Evolutionary conservation across 2,329 filamentous ascomycete species (phyloP), one percentile per base, ranked within the genome.

Genomic region (Alternaria gaisen): DNA sequence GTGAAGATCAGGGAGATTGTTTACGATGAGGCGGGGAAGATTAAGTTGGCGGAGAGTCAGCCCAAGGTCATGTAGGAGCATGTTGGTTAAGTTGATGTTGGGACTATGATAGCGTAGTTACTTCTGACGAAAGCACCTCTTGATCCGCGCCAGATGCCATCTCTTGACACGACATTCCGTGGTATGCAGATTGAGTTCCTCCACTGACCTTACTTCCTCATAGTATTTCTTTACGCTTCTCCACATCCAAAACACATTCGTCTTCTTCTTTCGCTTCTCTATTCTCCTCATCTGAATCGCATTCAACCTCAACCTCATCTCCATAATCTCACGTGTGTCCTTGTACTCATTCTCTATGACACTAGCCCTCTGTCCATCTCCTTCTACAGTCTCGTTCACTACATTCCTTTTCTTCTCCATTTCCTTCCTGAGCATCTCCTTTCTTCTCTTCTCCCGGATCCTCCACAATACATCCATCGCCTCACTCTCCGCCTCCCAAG

Each of bases 1-100:
- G 90, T 93, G 40, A 92, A 93, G 84, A 87, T 90, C 60, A 85
- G 86, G 80, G 91, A 93, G 83, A 88, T 93, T 61, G 87, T 89
- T 41, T 92, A 93, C 75, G 87, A 91, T 74, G 81, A 80, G 9
- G 83, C 88, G 38, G 91, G 89, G 0, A 86, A 83, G 71, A 91
- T 92, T 61, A 73, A 76, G 41, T 50, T 79, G 59, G 72, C 71
- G 5, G 74, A 77, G 48, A 56, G 66, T 16, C 75, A 78, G 61
- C 72, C 73, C 0, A 67, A 74, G 64, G 56, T 78, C 24, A 42
- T 42, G 51, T 59, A 70, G 41, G 20, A 18, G 8, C 20, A 11
- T 8, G 20, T 9, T 12, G 10, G 40, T 41, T 24, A 12, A 9
- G 11, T 10, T 36, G 48, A n/a, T 10, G 6, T 28, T 40, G 6